Conservation (phyloP, 2,329 filamentous ascomycete species). For the Coniochaeta hoffmannii region DNA sequence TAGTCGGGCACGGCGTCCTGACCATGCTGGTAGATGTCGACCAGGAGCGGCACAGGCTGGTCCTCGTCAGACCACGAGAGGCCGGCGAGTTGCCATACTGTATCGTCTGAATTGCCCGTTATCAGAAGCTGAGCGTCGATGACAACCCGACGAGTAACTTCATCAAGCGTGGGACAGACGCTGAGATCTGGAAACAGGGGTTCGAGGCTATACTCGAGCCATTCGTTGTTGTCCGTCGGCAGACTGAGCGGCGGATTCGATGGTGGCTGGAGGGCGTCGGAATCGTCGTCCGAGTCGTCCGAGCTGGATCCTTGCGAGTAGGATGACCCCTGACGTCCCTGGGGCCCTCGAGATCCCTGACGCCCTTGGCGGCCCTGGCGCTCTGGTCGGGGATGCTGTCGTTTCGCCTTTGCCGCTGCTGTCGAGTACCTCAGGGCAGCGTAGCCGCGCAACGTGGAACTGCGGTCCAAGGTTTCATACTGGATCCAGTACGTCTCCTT, state of each 20-base stretch:
- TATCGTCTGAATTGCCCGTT: conserved; percentile 19
- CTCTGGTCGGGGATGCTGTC: neutral
- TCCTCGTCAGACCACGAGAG: conserved; percentile 35
- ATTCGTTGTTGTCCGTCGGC: conserved; percentile 26
- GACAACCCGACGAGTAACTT: conserved; percentile 42
- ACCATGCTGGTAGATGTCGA: conserved; percentile 43
- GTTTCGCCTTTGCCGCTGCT: neutral
- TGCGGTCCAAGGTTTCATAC: conserved; percentile 28
- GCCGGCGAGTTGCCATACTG: conserved; percentile 34
- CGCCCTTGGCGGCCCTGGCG: neutral
- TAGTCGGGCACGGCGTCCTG: conserved; percentile 41
- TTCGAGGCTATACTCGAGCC: conserved; percentile 40
- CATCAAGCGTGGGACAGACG: conserved; percentile 29
- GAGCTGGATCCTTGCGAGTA: neutral
- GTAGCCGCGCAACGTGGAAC: conserved; percentile 14
- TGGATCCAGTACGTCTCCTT: conserved; percentile 34
- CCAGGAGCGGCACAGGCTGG: conserved; percentile 34
- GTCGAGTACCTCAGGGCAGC: neutral
- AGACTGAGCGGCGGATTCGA: conserved; percentile 22
- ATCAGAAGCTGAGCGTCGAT: conserved; percentile 35
- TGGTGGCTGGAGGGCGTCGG: conserved; percentile 16
- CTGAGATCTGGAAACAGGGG: conserved; percentile 21
- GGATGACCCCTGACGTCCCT: neutral
- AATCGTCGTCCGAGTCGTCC: conserved; percentile 15
- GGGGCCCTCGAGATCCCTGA: neutral